Evolutionary conservation across 257 asterid species (phyloP).

Genomic region (Capsicum rhomboideum): DNA sequence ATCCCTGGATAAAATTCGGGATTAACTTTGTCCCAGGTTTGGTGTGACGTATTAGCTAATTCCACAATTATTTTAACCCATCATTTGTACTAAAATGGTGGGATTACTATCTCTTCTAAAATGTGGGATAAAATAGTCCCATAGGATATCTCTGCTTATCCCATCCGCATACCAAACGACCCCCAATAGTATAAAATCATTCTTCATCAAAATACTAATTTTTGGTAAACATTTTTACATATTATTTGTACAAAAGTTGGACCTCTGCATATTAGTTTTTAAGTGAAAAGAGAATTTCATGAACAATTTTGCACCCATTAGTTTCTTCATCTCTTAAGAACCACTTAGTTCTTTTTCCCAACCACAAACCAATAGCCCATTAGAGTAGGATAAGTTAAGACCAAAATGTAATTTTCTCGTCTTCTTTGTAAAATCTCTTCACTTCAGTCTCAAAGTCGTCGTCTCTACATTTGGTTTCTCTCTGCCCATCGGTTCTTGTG

Average conservation of each 20-base stretch:
- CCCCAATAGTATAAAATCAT: not conserved
- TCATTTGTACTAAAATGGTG: too few species aligned
- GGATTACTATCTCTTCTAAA: too few species aligned
- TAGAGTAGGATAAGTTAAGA: not conserved
- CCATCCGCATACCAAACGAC: too few species aligned
- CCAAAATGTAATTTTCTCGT: not conserved
- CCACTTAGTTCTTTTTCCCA: not conserved
- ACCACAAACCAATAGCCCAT: not conserved
- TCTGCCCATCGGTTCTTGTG: not conserved
- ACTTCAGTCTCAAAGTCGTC: not conserved
- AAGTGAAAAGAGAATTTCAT: not conserved
- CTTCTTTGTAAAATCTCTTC: not conserved
- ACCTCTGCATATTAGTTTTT: not conserved
- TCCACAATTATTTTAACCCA: too few species aligned
- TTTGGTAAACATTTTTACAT: not conserved
- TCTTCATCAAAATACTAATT: not conserved
- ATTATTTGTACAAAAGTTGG: not conserved
- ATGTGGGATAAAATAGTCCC: too few species aligned
- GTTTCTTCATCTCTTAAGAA: not conserved
- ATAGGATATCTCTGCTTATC: too few species aligned
- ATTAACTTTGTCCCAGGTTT: too few species aligned
- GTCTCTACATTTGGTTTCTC: not conserved
- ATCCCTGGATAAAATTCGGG: too few species aligned
- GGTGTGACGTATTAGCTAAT: too few species aligned
- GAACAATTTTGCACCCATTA: not conserved